Conservation (phyloP, 208 protist species). For the Wallacemonas collosoma region DNA sequence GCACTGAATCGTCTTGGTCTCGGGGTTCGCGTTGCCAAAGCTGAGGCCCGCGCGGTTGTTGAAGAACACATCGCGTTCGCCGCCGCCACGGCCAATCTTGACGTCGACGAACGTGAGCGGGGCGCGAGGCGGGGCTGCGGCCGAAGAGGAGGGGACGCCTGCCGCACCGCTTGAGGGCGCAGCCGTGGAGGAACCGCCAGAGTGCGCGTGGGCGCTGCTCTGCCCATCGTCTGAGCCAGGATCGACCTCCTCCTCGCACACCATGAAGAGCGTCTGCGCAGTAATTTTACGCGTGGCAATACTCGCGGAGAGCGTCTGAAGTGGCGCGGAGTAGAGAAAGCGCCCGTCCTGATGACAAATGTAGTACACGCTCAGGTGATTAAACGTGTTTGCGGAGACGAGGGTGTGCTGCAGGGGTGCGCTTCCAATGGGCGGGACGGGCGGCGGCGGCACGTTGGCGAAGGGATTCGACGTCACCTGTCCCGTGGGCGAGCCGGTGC, state of each 20-base stretch:
- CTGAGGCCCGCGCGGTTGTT: constrained; percentile 2
- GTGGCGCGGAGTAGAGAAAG: constrained; percentile 51
- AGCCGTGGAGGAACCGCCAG: constrained; percentile 5
- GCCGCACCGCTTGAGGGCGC: neutral
- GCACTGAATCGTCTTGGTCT: constrained; percentile 59
- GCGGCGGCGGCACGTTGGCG: constrained; percentile 37
- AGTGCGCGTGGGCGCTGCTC: constrained; percentile 13
- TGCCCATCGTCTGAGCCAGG: constrained; percentile 4
- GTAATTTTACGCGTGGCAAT: constrained; percentile 76
- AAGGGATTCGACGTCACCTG: constrained; percentile 20
- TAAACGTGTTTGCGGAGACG: constrained; percentile 73
- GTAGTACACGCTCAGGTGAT: constrained; percentile 75
- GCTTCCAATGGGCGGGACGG: constrained; percentile 27
- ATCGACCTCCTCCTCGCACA: constrained; percentile 48
- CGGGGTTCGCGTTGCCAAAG: constrained; percentile 83
- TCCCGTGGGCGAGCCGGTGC: neutral
- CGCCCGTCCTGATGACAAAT: constrained; percentile 69
- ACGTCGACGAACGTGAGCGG: constrained; percentile 8
- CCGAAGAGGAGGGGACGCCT: neutral
- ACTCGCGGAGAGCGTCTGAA: constrained; percentile 70
- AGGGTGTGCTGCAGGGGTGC: constrained; percentile 74
- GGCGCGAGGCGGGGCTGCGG: neutral
- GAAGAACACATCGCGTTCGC: constrained; percentile 13
- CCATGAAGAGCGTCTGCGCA: constrained; percentile 63
- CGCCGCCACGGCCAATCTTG: constrained; percentile 9